These are phyloP conservation scores for Cryoendolithus antarcticus DNA, from an alignment of 2,329 filamentous ascomycete genomes.

Conservation along the genomic window DNA sequence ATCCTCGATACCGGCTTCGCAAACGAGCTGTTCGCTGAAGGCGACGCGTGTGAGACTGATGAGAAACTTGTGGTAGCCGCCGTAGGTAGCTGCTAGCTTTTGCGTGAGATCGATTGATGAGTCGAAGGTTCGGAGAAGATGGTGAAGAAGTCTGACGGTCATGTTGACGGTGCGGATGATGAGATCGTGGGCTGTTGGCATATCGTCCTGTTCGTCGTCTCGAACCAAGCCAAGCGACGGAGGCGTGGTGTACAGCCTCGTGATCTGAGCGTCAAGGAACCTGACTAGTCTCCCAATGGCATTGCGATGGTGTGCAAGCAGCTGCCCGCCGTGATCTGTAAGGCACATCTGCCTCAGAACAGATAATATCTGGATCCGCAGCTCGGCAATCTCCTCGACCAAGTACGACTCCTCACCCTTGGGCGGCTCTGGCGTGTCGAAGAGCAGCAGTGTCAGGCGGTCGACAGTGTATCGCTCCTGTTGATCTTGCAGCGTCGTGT, in stretches of 20 bases:
- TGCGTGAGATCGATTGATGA: conserved; percentile 52
- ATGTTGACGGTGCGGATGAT: conserved; percentile 44
- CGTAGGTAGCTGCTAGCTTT: conserved; percentile 57
- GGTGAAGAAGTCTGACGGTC: conserved; percentile 48
- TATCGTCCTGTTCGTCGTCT: conserved; percentile 3
- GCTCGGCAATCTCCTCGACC: conserved; percentile 30
- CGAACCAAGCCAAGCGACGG: conserved; percentile 12
- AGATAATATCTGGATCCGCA: conserved; percentile 33
- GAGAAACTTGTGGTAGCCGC: conserved; percentile 70
- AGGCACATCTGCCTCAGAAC: conserved; percentile 47
- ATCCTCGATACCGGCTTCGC: conserved; percentile 64
- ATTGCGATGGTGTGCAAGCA: conserved; percentile 55
- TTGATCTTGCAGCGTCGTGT: conserved; percentile 26
- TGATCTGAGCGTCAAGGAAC: conserved; percentile 61
- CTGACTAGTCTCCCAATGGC: conserved; percentile 64
- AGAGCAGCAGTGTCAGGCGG: conserved; percentile 50
- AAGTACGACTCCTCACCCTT: conserved; percentile 30
- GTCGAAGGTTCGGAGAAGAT: conserved; percentile 45
- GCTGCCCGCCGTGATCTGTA: conserved; percentile 48
- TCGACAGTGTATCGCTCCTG: conserved; percentile 44
- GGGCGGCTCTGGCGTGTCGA: conserved; percentile 38
- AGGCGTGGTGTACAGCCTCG: conserved; percentile 40
- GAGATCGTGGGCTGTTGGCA: conserved; percentile 25
- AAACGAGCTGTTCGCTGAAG: conserved; percentile 66
- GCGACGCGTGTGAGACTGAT: conserved; percentile 69